A percentile compares a stretch with the other conserved stretches of the same genome.
Evolutionary conservation across 306 rosid genomes (phyloP).

Genomic region (Corylus heterophylla): DNA sequence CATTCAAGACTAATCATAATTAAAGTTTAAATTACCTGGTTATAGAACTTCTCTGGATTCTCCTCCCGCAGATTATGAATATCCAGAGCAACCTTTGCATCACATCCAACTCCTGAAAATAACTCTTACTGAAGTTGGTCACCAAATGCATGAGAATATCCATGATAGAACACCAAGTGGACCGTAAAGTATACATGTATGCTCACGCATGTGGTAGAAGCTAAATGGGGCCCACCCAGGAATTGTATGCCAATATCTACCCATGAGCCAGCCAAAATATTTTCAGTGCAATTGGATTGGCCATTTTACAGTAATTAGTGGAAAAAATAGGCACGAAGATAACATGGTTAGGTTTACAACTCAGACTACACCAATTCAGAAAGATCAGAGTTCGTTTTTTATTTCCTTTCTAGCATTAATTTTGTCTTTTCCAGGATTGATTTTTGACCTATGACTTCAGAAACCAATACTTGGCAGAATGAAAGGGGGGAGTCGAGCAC

Average conservation of each 20-base stretch:
- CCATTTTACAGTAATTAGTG: neutral
- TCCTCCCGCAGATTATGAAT: conserved; percentile 98
- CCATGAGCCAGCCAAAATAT: neutral
- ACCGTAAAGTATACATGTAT: neutral
- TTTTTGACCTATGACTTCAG: neutral
- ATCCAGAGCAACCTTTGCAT: conserved; percentile 99
- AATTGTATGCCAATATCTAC: neutral
- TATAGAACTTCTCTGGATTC: conserved; percentile 95
- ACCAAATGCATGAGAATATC: conserved; percentile 21
- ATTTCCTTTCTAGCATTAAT: neutral
- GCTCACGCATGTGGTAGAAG: neutral
- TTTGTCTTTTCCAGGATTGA: neutral
- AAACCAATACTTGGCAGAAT: neutral
- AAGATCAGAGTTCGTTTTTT: neutral
- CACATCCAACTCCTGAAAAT: conserved; percentile 89
- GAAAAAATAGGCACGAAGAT: neutral
- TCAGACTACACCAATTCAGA: neutral
- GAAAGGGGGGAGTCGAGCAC: neutral
- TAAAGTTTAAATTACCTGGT: conserved; percentile 65
- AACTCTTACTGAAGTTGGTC: conserved; percentile 28
- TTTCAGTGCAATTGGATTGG: neutral
- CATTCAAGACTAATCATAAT: conserved; percentile 13
- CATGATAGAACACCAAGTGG: conserved; percentile 15
- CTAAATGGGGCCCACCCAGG: neutral
- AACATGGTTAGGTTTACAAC: neutral